Evolutionary conservation across 2,329 filamentous ascomycete genomes (phyloP), one percentile per base, ranked within the genome.

Genomic region (Parasarocladium wereldwijsianum): DNA sequence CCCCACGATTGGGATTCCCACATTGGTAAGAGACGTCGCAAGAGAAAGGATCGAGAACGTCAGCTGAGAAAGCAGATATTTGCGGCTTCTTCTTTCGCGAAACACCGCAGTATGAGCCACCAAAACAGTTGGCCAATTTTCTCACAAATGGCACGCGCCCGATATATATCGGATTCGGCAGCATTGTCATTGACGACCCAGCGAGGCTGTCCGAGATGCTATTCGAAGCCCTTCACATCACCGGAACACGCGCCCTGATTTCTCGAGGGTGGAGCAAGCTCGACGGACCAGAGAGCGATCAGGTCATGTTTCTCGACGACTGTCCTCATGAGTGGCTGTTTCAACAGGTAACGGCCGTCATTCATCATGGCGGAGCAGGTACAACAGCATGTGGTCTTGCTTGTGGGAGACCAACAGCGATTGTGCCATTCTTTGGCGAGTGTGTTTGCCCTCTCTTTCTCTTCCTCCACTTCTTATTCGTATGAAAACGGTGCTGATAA

Each of bases 291-390:
- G 55, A 62, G 0, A 61, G 65, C 0, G 69, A 75, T 0, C 65
- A 70, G 32, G 56, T 82, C 22, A 78, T 64, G 46, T 69, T 82
- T 60, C 60, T 83, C 1, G 76, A 71, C 7, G 79, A 82, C 37
- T 76, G 67, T 0, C 77, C 76, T 0, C 77, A 83, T 41, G 76
- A 82, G 45, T 83, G 77, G 77, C 54, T 83, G 0, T 83, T 83
- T 33, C 71, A 71, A 0, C 58, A 60, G 13, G 70, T 80, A 2
- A 54, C 56, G 11, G 72, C 71, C 0, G 75, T 76, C 1, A 65
- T 82, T 1, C 77, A 81, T 34, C 77, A 82, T 35, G 77, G 77
- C 7, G 77, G 77, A 5, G 78, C 78, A 0, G 77, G 78, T 3
- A 84, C 77, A 0, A 80, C 76, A 0, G 77, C 77, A 1, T 76